Evolutionary conservation across 2,329 filamentous ascomycete genomes (phyloP), one percentile per base, ranked within the genome.

Genomic region (Ambrosiella beaveri): DNA sequence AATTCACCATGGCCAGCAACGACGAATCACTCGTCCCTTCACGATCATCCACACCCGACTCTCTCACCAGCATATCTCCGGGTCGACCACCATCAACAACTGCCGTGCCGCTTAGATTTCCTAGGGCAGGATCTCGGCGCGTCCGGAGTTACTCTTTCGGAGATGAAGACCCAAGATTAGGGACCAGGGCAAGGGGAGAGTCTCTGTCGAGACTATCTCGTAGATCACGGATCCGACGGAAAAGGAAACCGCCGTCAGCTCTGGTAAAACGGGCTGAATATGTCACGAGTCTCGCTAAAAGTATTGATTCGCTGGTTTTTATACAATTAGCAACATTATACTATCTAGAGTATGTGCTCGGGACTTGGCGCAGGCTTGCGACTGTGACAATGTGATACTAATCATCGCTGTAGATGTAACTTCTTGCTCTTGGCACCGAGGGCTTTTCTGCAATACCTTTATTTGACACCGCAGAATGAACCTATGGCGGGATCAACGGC

Each of bases 261-360:
- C 68, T 79, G 64, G 68, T 70, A 59, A 81, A 76, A 68, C 83
- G 82, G 72, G 71, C 80, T 58, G 70, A 78, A 62, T 81, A 84
- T 65, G 69, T 83, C 63, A 78, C 74, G 45, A 75, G 81, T 63
- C 71, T 85, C 61, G 76, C 82, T 63, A 72, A 73, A 64, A 79
- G 75, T 61, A 71, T 85, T 60, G 82, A 86, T 69, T 75, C 77
- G 64, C 65, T 84, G 51, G 76, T 84, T 54, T 82, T 81, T 66
- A 78, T 76, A 45, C 80, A 85, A 70, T 71, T 85, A 59, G 82
- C 79, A 64, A 74, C 77, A 49, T 64, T 85, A 63, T 86, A 86
- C 66, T 85, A 85, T 67, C 80, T 85, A 77, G 82, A 86, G 82
- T 85, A 72, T 47, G 27, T 27, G 27, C 27, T 27, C 27, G 27